phyloP scores from a whole-genome alignment of 148 eudicot species.

The Nepenthes mirabilis region DNA sequence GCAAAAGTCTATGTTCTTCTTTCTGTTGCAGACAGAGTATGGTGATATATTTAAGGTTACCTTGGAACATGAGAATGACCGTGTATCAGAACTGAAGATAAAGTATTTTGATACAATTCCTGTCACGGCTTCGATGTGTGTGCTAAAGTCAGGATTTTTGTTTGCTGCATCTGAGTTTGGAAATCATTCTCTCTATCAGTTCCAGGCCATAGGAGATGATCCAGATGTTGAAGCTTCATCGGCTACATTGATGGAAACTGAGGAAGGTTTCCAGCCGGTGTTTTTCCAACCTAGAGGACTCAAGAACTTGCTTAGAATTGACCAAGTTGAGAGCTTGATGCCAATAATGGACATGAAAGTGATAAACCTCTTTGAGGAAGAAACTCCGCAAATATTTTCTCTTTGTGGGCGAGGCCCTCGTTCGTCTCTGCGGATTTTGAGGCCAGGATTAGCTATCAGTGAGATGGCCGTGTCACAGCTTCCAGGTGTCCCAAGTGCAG shows the following conservation, averaged over 20 bases:
- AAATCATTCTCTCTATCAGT: conserved; percentile 91
- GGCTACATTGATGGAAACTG: conserved; percentile 72
- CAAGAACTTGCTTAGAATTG: conserved; percentile 81
- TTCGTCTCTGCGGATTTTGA: conserved; percentile 69
- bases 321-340: conserved; percentile 96
- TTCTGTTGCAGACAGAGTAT: conserved; percentile 81
- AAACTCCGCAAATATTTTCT: conserved; percentile 87
- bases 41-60: conserved; percentile 94
- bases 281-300: conserved; percentile 82
- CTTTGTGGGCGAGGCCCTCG: conserved; percentile 98
- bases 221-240: conserved; percentile 88
- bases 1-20: conserved; percentile 91
- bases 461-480: conserved; percentile 96
- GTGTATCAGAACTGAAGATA: conserved; percentile 69
- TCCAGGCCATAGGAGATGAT: conserved; percentile 94
- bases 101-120: conserved; percentile 97
- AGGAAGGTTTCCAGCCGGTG: conserved; percentile 85
- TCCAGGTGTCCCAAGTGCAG: conserved; percentile 95
- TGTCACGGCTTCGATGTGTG: conserved; percentile 71
- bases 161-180: conserved; percentile 99
- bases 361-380: conserved; percentile 83
- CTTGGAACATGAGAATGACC: conserved; percentile 61
- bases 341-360: conserved; percentile 98
- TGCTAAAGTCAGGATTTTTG: conserved; percentile 76
- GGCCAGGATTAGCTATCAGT: conserved; percentile 90